phyloP scores from a whole-genome alignment of 2,329 filamentous ascomycete species.

The Penicillium sp. region DNA sequence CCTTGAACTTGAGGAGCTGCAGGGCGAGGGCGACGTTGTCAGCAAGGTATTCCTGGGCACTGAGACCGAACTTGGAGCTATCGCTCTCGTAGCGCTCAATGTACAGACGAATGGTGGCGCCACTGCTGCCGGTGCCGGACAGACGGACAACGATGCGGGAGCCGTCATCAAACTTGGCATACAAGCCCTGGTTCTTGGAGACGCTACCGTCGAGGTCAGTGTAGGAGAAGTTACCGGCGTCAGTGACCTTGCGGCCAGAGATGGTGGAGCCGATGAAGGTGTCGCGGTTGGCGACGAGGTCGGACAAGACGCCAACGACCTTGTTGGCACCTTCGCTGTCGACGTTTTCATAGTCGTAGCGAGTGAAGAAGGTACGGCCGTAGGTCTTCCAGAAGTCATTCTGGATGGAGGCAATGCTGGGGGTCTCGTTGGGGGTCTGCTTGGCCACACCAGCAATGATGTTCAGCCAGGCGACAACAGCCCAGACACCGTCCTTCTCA shows the following conservation, averaged over 20 bases:
- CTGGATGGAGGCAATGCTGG: conserved; percentile 94
- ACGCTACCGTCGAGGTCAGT: conserved; percentile 97
- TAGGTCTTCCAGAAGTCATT: conserved; percentile 96
- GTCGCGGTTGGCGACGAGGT: conserved; percentile 68
- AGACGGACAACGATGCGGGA: conserved; percentile 93
- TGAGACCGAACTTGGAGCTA: conserved; percentile 69
- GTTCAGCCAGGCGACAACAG: conserved; percentile 95
- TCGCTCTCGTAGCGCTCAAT: conserved; percentile 93
- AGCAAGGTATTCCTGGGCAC: conserved; percentile 91
- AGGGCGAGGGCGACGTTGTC: conserved; percentile 84
- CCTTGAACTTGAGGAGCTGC: conserved; percentile 84
- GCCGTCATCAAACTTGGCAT: conserved; percentile 88
- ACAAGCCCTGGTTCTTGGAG: conserved; percentile 93
- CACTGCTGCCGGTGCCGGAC: conserved; percentile 90
- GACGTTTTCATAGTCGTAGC: conserved; percentile 96
- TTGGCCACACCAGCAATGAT: conserved; percentile 93
- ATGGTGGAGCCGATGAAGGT: conserved; percentile 84
- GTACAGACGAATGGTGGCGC: conserved; percentile 94
- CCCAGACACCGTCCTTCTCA: conserved; percentile 98
- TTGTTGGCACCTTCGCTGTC: conserved; percentile 88
- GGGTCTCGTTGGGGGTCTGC: conserved; percentile 72
- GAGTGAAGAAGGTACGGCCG: conserved; percentile 97
- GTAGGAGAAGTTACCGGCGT: conserved; percentile 96
- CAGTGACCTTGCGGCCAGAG: conserved; percentile 75
- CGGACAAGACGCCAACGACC: conserved; percentile 76